Conservation (phyloP, 2,329 filamentous ascomycete genomes). For the Botrytis pseudocinerea region DNA sequence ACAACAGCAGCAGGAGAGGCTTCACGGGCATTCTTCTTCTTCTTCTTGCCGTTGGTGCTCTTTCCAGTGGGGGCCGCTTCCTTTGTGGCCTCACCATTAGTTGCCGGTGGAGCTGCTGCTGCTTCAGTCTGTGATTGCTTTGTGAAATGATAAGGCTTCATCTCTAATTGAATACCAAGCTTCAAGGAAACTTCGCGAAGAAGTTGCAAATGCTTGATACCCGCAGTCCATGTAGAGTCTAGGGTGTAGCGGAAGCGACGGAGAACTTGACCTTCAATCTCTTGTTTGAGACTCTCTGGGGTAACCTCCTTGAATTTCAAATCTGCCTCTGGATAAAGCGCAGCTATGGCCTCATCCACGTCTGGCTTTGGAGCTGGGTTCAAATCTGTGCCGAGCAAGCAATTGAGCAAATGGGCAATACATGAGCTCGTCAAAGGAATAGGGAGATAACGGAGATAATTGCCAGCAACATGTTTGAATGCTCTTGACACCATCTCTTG, state of each 20-base stretch:
- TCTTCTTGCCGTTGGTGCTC: constrained; percentile 43
- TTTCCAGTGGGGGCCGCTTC: constrained; percentile 42
- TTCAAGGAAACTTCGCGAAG: constrained; percentile 87
- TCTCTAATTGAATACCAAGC: constrained; percentile 83
- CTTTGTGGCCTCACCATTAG: constrained; percentile 45
- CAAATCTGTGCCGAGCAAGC: constrained; percentile 74
- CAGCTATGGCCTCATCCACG: constrained; percentile 70
- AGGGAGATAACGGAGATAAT: constrained; percentile 77
- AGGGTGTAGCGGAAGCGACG: constrained; percentile 78
- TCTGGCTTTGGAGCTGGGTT: constrained; percentile 79
- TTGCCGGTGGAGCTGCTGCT: constrained; percentile 39
- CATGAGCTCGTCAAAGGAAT: constrained; percentile 77
- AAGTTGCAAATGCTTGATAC: constrained; percentile 75
- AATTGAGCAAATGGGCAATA: constrained; percentile 88
- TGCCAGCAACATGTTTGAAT: constrained; percentile 88
- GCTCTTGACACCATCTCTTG: constrained; percentile 95
- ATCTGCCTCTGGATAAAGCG: constrained; percentile 78
- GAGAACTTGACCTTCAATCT: constrained; percentile 70
- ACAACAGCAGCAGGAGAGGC: constrained; percentile 46
- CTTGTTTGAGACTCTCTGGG: constrained; percentile 66
- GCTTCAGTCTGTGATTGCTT: constrained; percentile 45
- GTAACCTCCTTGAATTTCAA: constrained; percentile 79
- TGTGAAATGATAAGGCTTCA: constrained; percentile 72
- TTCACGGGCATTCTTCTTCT: constrained; percentile 63
- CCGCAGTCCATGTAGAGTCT: constrained; percentile 63